Evolutionary conservation across 495 filamentous ascomycete species (phyloP).

Genomic region (Xylaria longipes): DNA sequence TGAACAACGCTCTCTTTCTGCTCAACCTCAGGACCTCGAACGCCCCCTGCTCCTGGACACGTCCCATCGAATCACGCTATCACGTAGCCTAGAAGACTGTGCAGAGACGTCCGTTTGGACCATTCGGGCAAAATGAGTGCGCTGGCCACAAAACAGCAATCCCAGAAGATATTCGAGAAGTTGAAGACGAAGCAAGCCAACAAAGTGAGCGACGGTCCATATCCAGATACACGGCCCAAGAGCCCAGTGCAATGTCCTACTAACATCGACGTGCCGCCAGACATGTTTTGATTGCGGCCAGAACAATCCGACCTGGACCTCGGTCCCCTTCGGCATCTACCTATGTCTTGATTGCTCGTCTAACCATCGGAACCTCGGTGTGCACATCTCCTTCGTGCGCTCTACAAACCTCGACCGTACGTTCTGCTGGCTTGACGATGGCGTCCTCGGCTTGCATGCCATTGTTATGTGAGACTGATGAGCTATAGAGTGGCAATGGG

Average conservation of each 20-base stretch:
- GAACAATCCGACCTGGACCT: constrained; percentile 98
- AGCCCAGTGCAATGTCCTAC: constrained; percentile 7
- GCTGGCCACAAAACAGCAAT: constrained; percentile 88
- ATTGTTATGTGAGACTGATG: constrained; percentile 22
- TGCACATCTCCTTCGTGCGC: constrained; percentile 97
- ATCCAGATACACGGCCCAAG: neutral
- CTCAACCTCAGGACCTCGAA: neutral
- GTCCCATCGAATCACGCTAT: constrained; percentile 29
- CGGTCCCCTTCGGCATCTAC: constrained; percentile 96
- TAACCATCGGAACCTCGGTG: constrained; percentile 88
- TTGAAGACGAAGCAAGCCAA: constrained; percentile 91
- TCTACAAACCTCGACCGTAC: constrained; percentile 98
- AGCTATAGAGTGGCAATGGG: constrained; percentile 96
- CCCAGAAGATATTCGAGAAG: constrained; percentile 98
- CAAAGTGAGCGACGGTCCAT: constrained; percentile 66
- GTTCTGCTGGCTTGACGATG: constrained; percentile 40
- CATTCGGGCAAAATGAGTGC: constrained; percentile 68
- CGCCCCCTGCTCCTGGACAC: neutral
- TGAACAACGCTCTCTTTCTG: constrained; percentile 12
- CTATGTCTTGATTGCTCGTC: constrained; percentile 96
- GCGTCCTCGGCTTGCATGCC: neutral
- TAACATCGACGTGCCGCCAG: constrained; percentile 53
- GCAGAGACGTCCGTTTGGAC: constrained; percentile 29
- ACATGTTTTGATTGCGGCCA: constrained; percentile 96
- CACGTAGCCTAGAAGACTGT: neutral